A percentile compares a stretch with the other conserved stretches of the same genome.
Evolutionary conservation across 495 filamentous ascomycete genomes (phyloP).

Genomic region (Aspergillus leporis): DNA sequence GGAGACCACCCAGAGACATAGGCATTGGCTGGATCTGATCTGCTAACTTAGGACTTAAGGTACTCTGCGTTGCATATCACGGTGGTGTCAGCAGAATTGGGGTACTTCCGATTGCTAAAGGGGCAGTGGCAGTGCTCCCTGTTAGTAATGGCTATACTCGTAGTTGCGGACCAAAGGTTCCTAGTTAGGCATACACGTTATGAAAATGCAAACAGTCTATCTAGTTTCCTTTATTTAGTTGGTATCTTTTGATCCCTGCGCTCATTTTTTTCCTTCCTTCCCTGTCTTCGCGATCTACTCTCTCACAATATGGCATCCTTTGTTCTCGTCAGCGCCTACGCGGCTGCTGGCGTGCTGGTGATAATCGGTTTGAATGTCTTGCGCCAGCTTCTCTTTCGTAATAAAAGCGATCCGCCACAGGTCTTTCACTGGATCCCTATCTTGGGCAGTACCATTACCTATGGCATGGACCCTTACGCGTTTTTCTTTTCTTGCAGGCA

Average conservation of each 20-base stretch:
- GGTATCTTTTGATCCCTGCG: background rate
- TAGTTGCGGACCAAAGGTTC: background rate
- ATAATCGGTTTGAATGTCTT: constrained; percentile 66
- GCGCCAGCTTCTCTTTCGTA: constrained; percentile 67
- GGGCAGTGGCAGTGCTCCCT: background rate
- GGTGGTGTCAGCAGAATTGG: constrained; percentile 18
- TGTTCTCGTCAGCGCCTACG: constrained; percentile 23
- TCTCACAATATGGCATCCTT: constrained; percentile 20
- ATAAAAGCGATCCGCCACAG: constrained; percentile 72
- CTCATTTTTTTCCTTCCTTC: background rate
- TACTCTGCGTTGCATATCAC: background rate
- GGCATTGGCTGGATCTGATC: constrained; percentile 4
- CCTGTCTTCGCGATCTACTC: background rate
- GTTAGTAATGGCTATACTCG: background rate
- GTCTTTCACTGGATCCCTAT: constrained; percentile 85
- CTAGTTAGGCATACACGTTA: background rate
- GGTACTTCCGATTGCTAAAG: constrained; percentile 11
- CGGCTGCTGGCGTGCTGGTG: constrained; percentile 34
- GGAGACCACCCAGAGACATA: background rate
- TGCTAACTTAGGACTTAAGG: background rate
- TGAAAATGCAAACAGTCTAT: background rate
- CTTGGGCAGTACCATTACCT: constrained; percentile 74
- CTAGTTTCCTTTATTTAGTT: background rate
- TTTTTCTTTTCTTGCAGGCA: constrained; percentile 71
- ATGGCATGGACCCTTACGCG: constrained; percentile 80